Evolutionary conservation across 176 grass and related monocot genomes (phyloP), one percentile per base, ranked within the genome.

Genomic region (Avena insularis): DNA sequence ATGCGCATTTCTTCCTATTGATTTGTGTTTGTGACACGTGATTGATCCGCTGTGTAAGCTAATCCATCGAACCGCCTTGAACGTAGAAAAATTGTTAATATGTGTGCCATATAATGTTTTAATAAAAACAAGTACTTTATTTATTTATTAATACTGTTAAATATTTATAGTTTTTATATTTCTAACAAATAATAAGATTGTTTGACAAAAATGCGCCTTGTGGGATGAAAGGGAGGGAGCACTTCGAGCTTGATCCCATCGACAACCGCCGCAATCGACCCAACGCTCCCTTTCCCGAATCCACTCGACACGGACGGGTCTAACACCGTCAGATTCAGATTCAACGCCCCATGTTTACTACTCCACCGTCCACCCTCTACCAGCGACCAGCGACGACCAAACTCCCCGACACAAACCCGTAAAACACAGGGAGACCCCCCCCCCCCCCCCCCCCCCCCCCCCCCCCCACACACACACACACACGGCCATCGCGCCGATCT

Each of bases 321-420:
- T 8, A 25, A 0, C 13, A 17, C 61, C 88, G 75, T 87, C 65
- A 20, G 85, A 90, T 87, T 12, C 21, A 55, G 36, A 90, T 86
- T 87, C 9, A 45, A 91, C 80, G 66, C 12, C 48, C 40, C 9
- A 21, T 45, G 29, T 53, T 2, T 75, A 46, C 4, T 46, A 48
- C 70, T 46, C 46, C 45, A 74, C 0, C 51, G 36, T 20, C 35
- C 23, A 33, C 10, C 8, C 14, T 25, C 25, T 20, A 21, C 46
- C 47, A 36, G 72, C 72, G 71, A 21, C 50, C 62, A 73, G 48
- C 91, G 67, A 60, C 75, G 84, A 90, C 63, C 84, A 79, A 33
- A 35, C 82, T 79, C 69, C 21, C 51, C 69, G 58, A 35, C 87
- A 63, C 68, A 19, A 20, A 19, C 64, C 53, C 72, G 35, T 46